Conservation (phyloP, 1,284 basidiomycete species). For the Pseudozyma pruni region DNA sequence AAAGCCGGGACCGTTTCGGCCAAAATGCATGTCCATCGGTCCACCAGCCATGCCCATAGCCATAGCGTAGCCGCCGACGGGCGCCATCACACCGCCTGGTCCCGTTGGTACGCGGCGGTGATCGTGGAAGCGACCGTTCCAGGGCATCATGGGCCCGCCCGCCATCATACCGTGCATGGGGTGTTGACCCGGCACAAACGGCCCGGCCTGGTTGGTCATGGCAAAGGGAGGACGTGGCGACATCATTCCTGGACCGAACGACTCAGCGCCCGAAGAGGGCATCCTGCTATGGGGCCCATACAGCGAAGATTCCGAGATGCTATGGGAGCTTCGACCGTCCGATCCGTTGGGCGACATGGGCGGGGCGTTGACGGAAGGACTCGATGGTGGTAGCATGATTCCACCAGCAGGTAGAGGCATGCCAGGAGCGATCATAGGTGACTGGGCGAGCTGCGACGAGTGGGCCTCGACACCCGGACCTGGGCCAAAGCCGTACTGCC, state of each 20-base stretch:
- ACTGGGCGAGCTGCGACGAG: slow-evolving; percentile 27
- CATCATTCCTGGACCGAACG: slow-evolving; percentile 28
- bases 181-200: slow-evolving; percentile 28
- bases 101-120: slow-evolving; percentile 47
- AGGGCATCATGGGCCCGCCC: slow-evolving; percentile 20
- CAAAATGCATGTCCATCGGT: slow-evolving; percentile 25
- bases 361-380: slow-evolving; percentile 21
- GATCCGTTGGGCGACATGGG: slow-evolving; percentile 13
- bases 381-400: slow-evolving; percentile 32
- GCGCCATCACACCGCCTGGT: slow-evolving; percentile 42
- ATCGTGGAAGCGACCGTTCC: slow-evolving; percentile 43
- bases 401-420: slow-evolving; percentile 31
- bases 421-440: slow-evolving; percentile 43
- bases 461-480: slow-evolving; percentile 19
- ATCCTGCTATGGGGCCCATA: slow-evolving; percentile 32
- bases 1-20: slow-evolving; percentile 16
- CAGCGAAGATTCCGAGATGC: slow-evolving; percentile 22
- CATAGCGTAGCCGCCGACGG: slow-evolving; percentile 25
- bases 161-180: slow-evolving; percentile 31
- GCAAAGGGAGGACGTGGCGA: slow-evolving; percentile 32
- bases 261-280: slow-evolving; percentile 23
- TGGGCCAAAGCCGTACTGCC: slow-evolving; percentile 24
- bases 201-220: slow-evolving; percentile 29
- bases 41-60: slow-evolving; percentile 5
- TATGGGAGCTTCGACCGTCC: slow-evolving; percentile 26